A percentile compares a stretch with the other conserved stretches of the same genome.
Conservation (phyloP, 225 moss, liverwort and hornwort species). For the Physcomitrium patens region DNA sequence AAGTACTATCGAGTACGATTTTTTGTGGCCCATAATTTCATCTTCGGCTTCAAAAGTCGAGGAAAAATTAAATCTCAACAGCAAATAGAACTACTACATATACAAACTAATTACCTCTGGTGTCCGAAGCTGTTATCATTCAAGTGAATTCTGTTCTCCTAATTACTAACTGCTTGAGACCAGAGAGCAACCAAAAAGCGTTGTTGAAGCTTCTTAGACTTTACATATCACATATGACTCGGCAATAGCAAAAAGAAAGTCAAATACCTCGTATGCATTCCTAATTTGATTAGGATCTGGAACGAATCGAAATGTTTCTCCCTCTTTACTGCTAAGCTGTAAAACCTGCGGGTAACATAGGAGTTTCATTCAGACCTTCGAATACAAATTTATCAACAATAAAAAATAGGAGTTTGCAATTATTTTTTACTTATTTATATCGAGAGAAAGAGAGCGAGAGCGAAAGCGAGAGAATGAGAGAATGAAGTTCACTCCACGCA, state of each 20-base stretch:
- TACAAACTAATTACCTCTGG: too few relatives aligned
- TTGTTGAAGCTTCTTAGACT: background rate
- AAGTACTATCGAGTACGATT: too few relatives aligned
- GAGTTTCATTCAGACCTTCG: background rate
- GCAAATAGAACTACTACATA: too few relatives aligned
- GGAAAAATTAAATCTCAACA: too few relatives aligned
- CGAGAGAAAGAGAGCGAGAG: too few relatives aligned
- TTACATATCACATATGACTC: background rate
- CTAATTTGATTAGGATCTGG: constrained; percentile 77
- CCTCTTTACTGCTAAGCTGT: constrained; percentile 66
- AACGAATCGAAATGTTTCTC: constrained; percentile 70
- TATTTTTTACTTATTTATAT: too few relatives aligned
- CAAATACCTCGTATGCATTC: constrained; percentile 65
- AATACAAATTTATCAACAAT: background rate
- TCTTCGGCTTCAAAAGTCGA: too few relatives aligned
- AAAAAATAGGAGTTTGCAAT: too few relatives aligned
- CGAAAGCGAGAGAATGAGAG: too few relatives aligned
- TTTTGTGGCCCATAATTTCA: too few relatives aligned
- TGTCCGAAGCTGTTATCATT: background rate
- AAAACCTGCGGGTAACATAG: constrained; percentile 49
- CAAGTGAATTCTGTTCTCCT: background rate
- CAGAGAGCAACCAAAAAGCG: constrained; percentile 4
- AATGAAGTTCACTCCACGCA: background rate
- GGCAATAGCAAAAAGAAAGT: background rate
- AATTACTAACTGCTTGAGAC: background rate